These are phyloP conservation scores for Blepharisma japonicum DNA, from an alignment of 73 alveolate genomes.

Conservation along the genomic window DNA sequence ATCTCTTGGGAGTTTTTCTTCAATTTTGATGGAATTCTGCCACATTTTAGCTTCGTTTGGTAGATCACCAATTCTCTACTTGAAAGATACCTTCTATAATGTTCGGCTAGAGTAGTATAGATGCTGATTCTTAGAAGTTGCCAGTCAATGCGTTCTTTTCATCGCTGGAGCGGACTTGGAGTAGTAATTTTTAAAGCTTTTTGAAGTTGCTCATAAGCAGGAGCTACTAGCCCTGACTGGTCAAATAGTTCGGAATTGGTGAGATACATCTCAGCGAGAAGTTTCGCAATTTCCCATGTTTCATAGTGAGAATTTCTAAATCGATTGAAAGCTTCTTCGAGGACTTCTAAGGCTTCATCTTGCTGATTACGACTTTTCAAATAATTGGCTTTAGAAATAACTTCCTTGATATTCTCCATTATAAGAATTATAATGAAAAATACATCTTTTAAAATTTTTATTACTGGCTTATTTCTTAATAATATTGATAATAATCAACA, in stretches of 20 bases:
- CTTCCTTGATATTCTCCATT: slow-evolving; percentile 3
- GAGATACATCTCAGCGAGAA: background rate
- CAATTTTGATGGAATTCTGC: background rate
- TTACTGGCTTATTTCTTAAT: no score
- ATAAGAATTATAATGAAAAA: no score
- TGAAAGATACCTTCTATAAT: slow-evolving; percentile 19
- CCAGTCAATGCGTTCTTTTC: slow-evolving; percentile 1
- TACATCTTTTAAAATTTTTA: no score
- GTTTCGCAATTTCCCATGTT: slow-evolving; percentile 19
- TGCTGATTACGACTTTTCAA: background rate
- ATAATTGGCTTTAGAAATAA: background rate
- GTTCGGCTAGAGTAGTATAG: background rate
- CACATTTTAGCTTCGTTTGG: slow-evolving; percentile 24
- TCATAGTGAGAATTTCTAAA: background rate
- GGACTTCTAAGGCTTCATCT: background rate
- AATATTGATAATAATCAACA: no score
- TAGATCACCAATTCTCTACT: slow-evolving; percentile 4
- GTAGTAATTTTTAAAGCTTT: background rate
- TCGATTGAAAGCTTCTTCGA: background rate
- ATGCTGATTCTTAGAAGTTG: slow-evolving; percentile 10
- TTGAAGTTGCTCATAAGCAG: background rate
- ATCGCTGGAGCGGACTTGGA: background rate
- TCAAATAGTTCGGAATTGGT: background rate
- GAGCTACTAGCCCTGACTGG: background rate
- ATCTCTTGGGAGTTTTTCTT: background rate